These are phyloP conservation scores for Yarrowia hollandica DNA, from an alignment of 805 yeast species.

Conservation along the genomic window DNA sequence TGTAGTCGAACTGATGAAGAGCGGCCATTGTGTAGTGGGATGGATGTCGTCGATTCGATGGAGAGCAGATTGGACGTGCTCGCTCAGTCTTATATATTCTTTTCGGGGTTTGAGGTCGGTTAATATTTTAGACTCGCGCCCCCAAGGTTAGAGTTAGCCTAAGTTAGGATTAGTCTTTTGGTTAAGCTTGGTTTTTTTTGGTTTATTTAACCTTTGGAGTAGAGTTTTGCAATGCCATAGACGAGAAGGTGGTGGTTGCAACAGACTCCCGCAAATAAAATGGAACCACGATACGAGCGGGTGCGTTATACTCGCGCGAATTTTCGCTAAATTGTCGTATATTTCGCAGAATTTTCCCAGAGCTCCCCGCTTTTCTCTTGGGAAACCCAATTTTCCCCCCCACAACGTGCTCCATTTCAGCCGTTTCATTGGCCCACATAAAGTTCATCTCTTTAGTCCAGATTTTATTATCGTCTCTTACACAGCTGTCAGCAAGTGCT, in stretches of 20 bases:
- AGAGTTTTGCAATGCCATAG: too few species aligned
- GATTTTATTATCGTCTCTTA: neutral
- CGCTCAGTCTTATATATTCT: neutral
- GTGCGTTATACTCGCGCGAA: neutral
- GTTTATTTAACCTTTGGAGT: too few species aligned
- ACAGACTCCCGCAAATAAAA: too few species aligned
- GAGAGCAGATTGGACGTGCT: neutral
- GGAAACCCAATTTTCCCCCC: neutral
- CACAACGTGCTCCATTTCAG: conserved; percentile 15
- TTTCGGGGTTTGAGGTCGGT: conserved; percentile 20
- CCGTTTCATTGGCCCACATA: conserved; percentile 21
- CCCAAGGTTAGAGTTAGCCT: neutral
- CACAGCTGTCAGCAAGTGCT: too few species aligned
- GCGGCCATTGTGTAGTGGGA: conserved; percentile 25
- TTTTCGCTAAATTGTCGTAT: neutral
- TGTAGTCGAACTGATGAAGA: conserved; percentile 53
- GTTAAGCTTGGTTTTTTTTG: neutral
- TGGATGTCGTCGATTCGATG: conserved; percentile 3
- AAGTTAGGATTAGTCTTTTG: neutral
- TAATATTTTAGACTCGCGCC: neutral
- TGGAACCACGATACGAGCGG: too few species aligned
- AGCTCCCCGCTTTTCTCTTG: neutral
- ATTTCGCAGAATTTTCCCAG: neutral
- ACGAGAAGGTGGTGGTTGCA: too few species aligned
- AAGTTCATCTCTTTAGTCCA: neutral